Evolutionary conservation across 768 basidiomycete genomes (phyloP), one percentile per base, ranked within the genome.

Genomic region (Pleurotus cornucopiae): DNA sequence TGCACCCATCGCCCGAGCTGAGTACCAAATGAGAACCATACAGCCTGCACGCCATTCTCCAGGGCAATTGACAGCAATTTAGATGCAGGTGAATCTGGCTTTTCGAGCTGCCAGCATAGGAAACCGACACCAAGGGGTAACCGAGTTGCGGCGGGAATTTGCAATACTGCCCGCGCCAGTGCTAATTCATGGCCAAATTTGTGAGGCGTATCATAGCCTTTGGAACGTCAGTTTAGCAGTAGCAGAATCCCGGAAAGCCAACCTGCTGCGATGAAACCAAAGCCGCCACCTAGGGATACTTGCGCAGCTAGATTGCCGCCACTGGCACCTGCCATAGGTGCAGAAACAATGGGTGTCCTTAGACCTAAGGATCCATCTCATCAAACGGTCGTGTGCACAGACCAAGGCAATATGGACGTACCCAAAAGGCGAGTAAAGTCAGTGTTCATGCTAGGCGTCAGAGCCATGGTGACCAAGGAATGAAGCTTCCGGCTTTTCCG

Each of bases 21-120:
- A 23, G 73, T 66, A 1, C 89, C 89, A 64, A 89, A 91, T 0
- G 88, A 74, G 41, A 94, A 74, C 89, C 90, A 93, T 53, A 93
- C 69, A 5, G 86, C 85, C 46, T 75, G 76, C 6, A 89, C 81
- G 18, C 74, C 71, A 55, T 76, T 74, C 49, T 82, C 76, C 49
- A 90, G 74, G 7, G 80, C 79, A 26, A 74, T 64, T 2, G 72
- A 67, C 21, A 91, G 65, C 26, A 83, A 61, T 14, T 75, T 68
- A 26, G 73, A 63, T 5, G 78, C 74, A 41, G 67, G 60, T 5
- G 67, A 67, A 16, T 69, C 66, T 12, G 73, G 65, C 45, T 77
- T 70, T 49, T 92, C 88, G 13, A 92, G 76, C 58, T 76, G 76
- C 88, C 88, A 94, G 12, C 73, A 78, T 21, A 92, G 71, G 66